Evolutionary conservation across 768 basidiomycete species (phyloP), one percentile per base, ranked within the genome.

Genomic region (Lyophyllum atratum): DNA sequence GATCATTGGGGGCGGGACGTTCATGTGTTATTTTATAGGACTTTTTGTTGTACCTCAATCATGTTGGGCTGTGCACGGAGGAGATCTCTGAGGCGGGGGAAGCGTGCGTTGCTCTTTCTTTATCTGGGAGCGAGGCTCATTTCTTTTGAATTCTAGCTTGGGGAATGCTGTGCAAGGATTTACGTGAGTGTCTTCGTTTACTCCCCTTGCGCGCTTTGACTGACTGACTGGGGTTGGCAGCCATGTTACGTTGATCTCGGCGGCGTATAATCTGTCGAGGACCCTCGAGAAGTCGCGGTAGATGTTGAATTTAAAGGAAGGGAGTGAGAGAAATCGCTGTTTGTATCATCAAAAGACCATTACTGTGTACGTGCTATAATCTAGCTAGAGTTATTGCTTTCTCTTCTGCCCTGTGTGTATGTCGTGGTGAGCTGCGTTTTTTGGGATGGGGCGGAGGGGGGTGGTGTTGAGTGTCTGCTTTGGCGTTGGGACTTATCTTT

Each of bases 81-180:
- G 92, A 93, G 66, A 90, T 92, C 42, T 92, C 89, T 0, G 87
- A 87, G 59, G 85, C 91, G 28, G 93, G 93, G 10, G 92, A 94
- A 74, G 89, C 84, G 87, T 90, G 61, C 54, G 83, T 74, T 43
- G 25, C 28, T n/a, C n/a, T 33, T 7, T 45, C 24, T 31, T 55
- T 15, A 24, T 24, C 39, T 28, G 7, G 34, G 15, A 21, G 33
- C n/a, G 17, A 17, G 39, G 37, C 39, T 29, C n/a, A 43, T 19
- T 24, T 60, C 22, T 45, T 46, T 2, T 31, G 29, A 31, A 19
- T n/a, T 40, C 17, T 40, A 92, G 91, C 14, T 80, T 94, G 39
- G 92, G 92, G 5, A 94, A 94, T 60, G 89, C 92, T 1, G 92
- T 93, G 19, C 92, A 94, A 72, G 92, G 91, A 31, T 94, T 94